A percentile compares a stretch with the other conserved stretches of the same genome.
Conservation (phyloP, 306 rosid genomes). For the Lathyrus tuberosus region DNA sequence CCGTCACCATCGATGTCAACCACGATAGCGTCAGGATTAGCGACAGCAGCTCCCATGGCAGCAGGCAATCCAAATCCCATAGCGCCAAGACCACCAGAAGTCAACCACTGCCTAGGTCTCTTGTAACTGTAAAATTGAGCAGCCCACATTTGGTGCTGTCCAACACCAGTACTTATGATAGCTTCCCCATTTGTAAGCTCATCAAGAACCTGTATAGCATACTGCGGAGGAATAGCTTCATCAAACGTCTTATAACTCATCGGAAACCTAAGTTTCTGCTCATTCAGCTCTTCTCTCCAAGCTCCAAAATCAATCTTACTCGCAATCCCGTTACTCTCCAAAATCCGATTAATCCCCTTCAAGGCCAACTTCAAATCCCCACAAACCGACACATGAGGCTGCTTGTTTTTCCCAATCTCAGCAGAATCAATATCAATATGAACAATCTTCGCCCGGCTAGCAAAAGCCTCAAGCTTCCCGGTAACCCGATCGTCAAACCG, state of each 20-base stretch:
- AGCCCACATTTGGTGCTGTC: conserved; percentile 93
- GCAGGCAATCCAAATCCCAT: conserved; percentile 97
- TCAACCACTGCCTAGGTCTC: conserved; percentile 81
- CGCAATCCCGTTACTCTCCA: conserved; percentile 47
- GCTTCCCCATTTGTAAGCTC: conserved; percentile 82
- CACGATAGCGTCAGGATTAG: conserved; percentile 55
- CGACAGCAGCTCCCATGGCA: conserved; percentile 87
- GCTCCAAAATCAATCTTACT: conserved; percentile 54
- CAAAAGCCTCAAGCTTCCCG: conserved; percentile 85
- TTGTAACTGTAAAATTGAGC: conserved; percentile 76
- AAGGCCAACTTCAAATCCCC: conserved; percentile 75
- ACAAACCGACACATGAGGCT: conserved; percentile 83
- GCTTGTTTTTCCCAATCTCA: conserved; percentile 93
- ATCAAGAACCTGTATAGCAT: conserved; percentile 87
- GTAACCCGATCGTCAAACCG: conserved; percentile 94
- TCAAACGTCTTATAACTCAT: conserved; percentile 70
- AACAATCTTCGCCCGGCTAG: conserved; percentile 86
- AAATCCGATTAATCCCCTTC: conserved; percentile 56
- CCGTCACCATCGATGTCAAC: conserved; percentile 95
- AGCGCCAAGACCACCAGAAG: conserved; percentile 83
- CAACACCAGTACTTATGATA: conserved; percentile 84
- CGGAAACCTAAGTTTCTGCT: conserved; percentile 67
- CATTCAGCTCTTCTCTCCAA: conserved; percentile 81
- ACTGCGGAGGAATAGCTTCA: conserved; percentile 79
- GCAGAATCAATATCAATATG: conserved; percentile 91